Evolutionary conservation across 441 rosid species (phyloP), one percentile per base, ranked within the genome.

Genomic region (Pelargonium cotyledonis): DNA sequence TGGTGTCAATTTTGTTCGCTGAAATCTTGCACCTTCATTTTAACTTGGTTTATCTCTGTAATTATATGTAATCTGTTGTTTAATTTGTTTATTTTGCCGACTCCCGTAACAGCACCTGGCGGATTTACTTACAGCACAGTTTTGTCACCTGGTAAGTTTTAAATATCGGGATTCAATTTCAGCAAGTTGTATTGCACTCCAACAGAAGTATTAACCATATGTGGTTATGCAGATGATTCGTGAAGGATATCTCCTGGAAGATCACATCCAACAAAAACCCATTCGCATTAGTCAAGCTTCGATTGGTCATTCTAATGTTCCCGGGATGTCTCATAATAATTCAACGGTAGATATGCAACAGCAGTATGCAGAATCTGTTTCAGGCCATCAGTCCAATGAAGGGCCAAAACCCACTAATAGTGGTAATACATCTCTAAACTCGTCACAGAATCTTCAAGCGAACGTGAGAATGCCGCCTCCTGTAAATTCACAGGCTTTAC

Each of bases 61-160:
- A 35, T 35, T 35, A 35, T 35, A 35, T 35, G 6, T 60, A 57
- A 8, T 57, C 40, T 74, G 18, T 63, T 66, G 8, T 80, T 73
- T 82, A 73, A 82, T 75, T 44, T 75, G 61, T 67, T 40, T 53
- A 66, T 81, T 72, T 79, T 77, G 70, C 73, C 60, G 44, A 72
- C 64, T 76, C 70, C 41, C 79, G 71, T 68, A 26, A 70, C 96
- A 95, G 98, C 86, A 89, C 78, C 68, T 75, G 23, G 98, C 97
- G 0, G 99, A 95, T 84, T 81, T 95, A 82, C 97, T 95, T 74
- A 96, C 96, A 3, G 76, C 68, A 58, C 87, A 95, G 77, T 86
- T 84, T 73, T 76, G 76, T 69, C 72, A 86, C 67, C 85, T 88
- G 99, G 99, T 95, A 89, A 6, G 86, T 80, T 70, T 77, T 11